Conservation (phyloP, 345 rosid genomes). For the Eucalyptus marginata region DNA sequence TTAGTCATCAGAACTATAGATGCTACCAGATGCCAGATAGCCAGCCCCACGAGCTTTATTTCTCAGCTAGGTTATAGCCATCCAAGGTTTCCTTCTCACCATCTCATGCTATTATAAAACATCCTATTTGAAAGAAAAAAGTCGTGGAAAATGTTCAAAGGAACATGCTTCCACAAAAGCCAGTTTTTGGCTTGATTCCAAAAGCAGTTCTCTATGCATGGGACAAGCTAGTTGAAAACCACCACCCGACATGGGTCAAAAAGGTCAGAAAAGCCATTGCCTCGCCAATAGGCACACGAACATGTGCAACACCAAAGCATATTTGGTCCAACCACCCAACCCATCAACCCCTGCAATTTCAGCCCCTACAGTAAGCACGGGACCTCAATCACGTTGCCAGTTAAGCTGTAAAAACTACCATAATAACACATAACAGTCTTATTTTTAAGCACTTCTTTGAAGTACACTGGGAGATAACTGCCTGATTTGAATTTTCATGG, state of each 20-base stretch:
- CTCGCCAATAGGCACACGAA: background rate
- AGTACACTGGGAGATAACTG: background rate
- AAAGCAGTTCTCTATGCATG: background rate
- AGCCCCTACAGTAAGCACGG: background rate
- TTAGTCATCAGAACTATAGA: background rate
- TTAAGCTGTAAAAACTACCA: background rate
- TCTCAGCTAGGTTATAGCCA: background rate
- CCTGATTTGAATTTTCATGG: background rate
- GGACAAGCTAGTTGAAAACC: background rate
- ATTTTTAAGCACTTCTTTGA: background rate
- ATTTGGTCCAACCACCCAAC: background rate
- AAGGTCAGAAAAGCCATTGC: background rate
- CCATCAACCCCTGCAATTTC: background rate
- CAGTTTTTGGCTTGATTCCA: background rate
- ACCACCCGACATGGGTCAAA: background rate
- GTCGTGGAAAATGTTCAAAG: background rate
- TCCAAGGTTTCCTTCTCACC: background rate
- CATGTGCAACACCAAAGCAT: background rate
- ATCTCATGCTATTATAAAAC: background rate
- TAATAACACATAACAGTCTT: background rate
- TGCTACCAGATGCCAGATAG: background rate
- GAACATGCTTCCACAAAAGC: background rate
- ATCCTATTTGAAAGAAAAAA: background rate
- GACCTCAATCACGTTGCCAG: background rate
- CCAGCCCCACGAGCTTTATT: background rate